A percentile compares a stretch with the other conserved stretches of the same genome.
phyloP scores from a whole-genome alignment of 805 yeast genomes.

The Pichia nakasei region DNA sequence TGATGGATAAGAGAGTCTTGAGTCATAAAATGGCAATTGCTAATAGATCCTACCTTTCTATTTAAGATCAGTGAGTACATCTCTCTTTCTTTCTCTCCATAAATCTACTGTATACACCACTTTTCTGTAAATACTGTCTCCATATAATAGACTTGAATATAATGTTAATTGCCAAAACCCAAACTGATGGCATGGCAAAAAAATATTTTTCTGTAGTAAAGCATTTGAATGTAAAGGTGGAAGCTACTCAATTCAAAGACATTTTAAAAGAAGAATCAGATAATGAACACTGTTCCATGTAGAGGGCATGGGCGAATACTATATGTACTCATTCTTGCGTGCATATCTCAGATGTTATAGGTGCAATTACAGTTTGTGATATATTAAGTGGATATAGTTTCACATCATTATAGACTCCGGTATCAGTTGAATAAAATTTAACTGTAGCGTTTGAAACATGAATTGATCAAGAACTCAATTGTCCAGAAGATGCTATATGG shows the following conservation, averaged over 20 bases:
- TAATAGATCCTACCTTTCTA: slow-evolving; percentile 58
- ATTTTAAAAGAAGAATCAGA: slow-evolving; percentile 27
- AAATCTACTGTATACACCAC: background rate
- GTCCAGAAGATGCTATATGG: slow-evolving; percentile 39
- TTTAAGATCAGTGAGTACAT: slow-evolving; percentile 9
- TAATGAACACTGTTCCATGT: slow-evolving; percentile 22
- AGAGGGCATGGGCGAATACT: slow-evolving; percentile 37
- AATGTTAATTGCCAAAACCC: too few species aligned
- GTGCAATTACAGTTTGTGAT: slow-evolving; percentile 30
- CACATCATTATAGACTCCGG: background rate
- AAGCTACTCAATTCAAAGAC: slow-evolving; percentile 32
- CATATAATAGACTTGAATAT: too few species aligned
- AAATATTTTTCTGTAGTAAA: too few species aligned
- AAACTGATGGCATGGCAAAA: too few species aligned
- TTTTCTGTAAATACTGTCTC: slow-evolving; percentile 2
- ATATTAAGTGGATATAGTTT: slow-evolving; percentile 29
- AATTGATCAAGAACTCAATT: slow-evolving; percentile 38
- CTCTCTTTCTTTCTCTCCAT: background rate
- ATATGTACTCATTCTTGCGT: slow-evolving; percentile 36
- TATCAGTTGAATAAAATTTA: slow-evolving; percentile 33
- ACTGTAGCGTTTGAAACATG: slow-evolving; percentile 38
- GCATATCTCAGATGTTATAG: slow-evolving; percentile 31
- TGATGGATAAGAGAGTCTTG: slow-evolving; percentile 73
- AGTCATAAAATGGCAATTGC: slow-evolving; percentile 83
- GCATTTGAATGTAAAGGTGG: too few species aligned